phyloP scores from a whole-genome alignment of 345 rosid genomes.

The Salix brachista region DNA sequence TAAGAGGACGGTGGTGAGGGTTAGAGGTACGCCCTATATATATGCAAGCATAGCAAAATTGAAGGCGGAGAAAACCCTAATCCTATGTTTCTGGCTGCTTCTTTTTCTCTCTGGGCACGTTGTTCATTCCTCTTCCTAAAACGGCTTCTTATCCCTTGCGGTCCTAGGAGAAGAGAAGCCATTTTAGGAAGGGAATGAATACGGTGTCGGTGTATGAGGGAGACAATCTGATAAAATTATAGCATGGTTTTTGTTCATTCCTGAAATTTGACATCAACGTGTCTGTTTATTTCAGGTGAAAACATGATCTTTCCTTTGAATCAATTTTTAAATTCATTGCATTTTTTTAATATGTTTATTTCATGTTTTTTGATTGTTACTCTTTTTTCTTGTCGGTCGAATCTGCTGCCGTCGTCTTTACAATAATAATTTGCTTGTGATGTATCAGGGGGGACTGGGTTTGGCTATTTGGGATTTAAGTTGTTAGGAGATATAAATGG shows the following conservation, averaged over 20 bases:
- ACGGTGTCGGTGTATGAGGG: constrained; percentile 1
- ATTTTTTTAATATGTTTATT: background rate
- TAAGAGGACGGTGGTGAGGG: too few relatives aligned
- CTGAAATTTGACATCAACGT: background rate
- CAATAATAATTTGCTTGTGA: too few relatives aligned
- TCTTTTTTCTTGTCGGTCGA: too few relatives aligned
- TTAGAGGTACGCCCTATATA: too few relatives aligned
- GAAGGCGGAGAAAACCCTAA: background rate
- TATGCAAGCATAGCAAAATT: background rate
- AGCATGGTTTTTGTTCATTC: background rate
- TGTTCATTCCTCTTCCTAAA: constrained; percentile 25
- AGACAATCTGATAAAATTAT: background rate
- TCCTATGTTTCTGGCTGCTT: background rate
- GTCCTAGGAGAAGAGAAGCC: background rate
- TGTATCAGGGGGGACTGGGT: background rate
- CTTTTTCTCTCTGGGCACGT: background rate
- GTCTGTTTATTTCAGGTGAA: background rate
- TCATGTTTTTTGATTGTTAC: background rate
- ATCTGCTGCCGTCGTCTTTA: too few relatives aligned
- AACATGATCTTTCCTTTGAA: background rate
- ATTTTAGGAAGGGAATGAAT: constrained; percentile 21
- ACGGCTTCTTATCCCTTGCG: background rate
- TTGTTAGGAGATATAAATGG: background rate
- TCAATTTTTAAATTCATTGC: background rate
- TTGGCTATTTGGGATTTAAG: background rate